A percentile compares a stretch with the other conserved stretches of the same genome.
phyloP scores from a whole-genome alignment of 805 yeast species.

The Saccharomycopsis sp. region DNA sequence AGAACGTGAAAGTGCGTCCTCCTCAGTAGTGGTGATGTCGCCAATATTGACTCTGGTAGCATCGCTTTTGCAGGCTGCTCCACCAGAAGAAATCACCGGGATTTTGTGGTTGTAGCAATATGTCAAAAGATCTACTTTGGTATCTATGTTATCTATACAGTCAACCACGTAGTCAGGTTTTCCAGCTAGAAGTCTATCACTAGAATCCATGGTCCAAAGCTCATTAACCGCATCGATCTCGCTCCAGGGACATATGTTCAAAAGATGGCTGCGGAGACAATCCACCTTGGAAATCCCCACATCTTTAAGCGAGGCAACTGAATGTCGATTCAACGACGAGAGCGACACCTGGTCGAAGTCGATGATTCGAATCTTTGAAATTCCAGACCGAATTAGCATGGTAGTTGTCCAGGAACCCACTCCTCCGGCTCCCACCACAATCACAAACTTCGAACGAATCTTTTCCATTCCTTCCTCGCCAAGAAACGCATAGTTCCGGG shows the following conservation, averaged over 20 bases:
- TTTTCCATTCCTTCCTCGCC: constrained; percentile 78
- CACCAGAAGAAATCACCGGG: constrained; percentile 85
- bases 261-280: constrained; percentile 62
- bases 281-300: constrained; percentile 91
- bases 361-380: constrained; percentile 66
- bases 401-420: constrained; percentile 97
- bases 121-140: constrained; percentile 85
- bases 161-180: constrained; percentile 80
- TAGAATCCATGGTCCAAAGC: constrained; percentile 64
- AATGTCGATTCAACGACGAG: constrained; percentile 88
- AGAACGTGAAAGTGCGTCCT: constrained; percentile 85
- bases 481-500: constrained; percentile 87
- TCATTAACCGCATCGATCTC: constrained; percentile 70
- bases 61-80: constrained; percentile 95
- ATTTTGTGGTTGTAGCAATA: constrained; percentile 57
- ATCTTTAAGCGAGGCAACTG: constrained; percentile 84
- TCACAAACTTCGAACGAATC: constrained; percentile 68
- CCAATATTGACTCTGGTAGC: constrained; percentile 86
- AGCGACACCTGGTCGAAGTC: constrained; percentile 96
- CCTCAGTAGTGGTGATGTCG: constrained; percentile 85
- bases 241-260: constrained; percentile 89
- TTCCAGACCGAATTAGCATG: constrained; percentile 88
- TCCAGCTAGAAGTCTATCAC: constrained; percentile 52
- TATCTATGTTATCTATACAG: constrained; percentile 94
- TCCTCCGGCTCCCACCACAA: constrained; percentile 92